phyloP scores from a whole-genome alignment of 2,329 filamentous ascomycete species.

The Thelonectria discophora region DNA sequence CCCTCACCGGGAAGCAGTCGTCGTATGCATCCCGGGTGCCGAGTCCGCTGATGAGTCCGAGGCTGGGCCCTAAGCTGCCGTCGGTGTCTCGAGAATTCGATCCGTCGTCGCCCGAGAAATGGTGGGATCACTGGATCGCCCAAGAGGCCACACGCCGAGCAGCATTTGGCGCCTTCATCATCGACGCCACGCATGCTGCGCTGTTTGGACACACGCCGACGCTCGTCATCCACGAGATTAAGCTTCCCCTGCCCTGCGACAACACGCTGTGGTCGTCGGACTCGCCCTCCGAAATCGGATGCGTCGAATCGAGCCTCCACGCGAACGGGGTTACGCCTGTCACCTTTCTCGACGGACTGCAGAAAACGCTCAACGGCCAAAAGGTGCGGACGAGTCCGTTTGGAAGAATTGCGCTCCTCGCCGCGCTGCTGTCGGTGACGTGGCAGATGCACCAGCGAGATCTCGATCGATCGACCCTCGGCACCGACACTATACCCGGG shows the following conservation, averaged over 20 bases:
- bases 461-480: slow-evolving; percentile 39
- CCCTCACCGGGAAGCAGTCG: slow-evolving; percentile 41
- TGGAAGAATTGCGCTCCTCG: slow-evolving; percentile 39
- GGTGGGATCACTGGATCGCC: slow-evolving; percentile 45
- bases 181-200: slow-evolving; percentile 42
- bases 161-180: slow-evolving; percentile 41
- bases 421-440: slow-evolving; percentile 39
- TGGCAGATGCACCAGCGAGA: slow-evolving; percentile 44
- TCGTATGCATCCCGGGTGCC: slow-evolving; percentile 40
- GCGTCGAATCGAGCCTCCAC: slow-evolving; percentile 42
- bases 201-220: slow-evolving; percentile 43
- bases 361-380: slow-evolving; percentile 40
- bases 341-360: slow-evolving; percentile 42
- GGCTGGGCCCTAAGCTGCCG: slow-evolving; percentile 28
- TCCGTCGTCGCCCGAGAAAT: slow-evolving; percentile 37
- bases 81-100: slow-evolving; percentile 29
- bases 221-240: slow-evolving; percentile 43
- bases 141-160: slow-evolving; percentile 43
- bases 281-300: slow-evolving; percentile 42
- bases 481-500: slow-evolving; percentile 38
- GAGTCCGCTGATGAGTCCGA: slow-evolving; percentile 37
- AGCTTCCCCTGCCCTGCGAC: slow-evolving; percentile 42
- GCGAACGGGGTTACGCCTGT: slow-evolving; percentile 41
- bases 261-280: slow-evolving; percentile 43
- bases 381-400: slow-evolving; percentile 41